Percentiles rank a stretch among this genome's conserved stretches.
phyloP scores from a whole-genome alignment of 2,329 filamentous ascomycete species.

The Hypoxylon sp. region DNA sequence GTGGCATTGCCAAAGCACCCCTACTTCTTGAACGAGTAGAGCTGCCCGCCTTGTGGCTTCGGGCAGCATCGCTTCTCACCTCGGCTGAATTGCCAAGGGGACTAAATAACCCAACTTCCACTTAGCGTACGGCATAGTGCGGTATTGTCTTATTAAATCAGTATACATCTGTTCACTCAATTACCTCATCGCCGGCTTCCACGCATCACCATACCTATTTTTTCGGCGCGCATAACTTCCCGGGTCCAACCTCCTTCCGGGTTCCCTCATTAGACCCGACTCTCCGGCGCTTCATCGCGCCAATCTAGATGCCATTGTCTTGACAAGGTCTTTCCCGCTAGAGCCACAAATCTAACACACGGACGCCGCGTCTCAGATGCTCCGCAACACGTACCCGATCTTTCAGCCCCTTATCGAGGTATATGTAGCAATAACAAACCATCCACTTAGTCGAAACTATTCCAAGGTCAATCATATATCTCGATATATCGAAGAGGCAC shows the following conservation, averaged over 20 bases:
- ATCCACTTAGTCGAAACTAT: slow-evolving; percentile 9
- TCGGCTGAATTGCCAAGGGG: slow-evolving; percentile 39
- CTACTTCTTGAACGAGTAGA: slow-evolving; percentile 23
- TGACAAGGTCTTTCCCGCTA: slow-evolving; percentile 13
- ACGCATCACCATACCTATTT: slow-evolving; percentile 23
- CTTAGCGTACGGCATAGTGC: slow-evolving; percentile 31
- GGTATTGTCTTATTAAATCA: slow-evolving; percentile 27
- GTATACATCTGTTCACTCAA: slow-evolving; percentile 11
- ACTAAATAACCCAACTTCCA: slow-evolving; percentile 33
- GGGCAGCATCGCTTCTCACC: slow-evolving; percentile 25
- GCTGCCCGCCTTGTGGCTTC: slow-evolving; percentile 18
- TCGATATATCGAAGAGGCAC: slow-evolving; percentile 4
- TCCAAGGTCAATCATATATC: slow-evolving; percentile 2
- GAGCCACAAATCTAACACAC: slow-evolving; percentile 36
- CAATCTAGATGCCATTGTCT: slow-evolving; percentile 26
- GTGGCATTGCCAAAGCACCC: slow-evolving; percentile 22
- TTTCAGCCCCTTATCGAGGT: slow-evolving; percentile 25
- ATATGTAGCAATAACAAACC: slow-evolving; percentile 26
- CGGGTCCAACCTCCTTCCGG: slow-evolving; percentile 34
- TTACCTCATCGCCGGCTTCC: slow-evolving; percentile 34
- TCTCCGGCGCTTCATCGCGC: slow-evolving; percentile 17
- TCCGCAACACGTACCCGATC: slow-evolving; percentile 17
- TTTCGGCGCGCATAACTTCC: slow-evolving; percentile 30
- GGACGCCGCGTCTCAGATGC: slow-evolving; percentile 35
- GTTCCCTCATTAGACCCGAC: slow-evolving; percentile 37